Evolutionary conservation across 148 eudicot genomes (phyloP).

Genomic region (Mesembryanthemum crystallinum): DNA sequence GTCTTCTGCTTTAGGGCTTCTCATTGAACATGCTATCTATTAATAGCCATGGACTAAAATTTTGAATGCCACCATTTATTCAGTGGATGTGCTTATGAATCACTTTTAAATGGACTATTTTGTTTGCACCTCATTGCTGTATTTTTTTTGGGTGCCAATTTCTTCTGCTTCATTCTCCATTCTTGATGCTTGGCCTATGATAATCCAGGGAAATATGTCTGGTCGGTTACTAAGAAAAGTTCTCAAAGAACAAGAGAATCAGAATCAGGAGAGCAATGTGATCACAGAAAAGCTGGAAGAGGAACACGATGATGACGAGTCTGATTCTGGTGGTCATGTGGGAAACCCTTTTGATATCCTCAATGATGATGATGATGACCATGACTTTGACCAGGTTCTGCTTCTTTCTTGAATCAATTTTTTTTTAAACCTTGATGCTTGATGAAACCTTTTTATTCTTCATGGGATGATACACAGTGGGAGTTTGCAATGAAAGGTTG

Average conservation of each 20-base stretch:
- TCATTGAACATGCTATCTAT: too few species aligned
- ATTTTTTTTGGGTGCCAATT: background rate
- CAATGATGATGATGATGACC: conserved; percentile 32
- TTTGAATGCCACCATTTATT: background rate
- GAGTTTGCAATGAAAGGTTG: background rate
- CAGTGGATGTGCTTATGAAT: background rate
- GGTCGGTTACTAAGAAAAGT: conserved; percentile 46
- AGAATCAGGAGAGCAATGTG: conserved; percentile 16
- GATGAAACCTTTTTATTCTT: background rate
- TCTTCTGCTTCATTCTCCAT: background rate
- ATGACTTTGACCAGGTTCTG: conserved; percentile 35
- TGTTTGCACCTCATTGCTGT: background rate
- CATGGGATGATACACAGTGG: background rate
- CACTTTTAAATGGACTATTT: background rate
- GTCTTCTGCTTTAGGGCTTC: background rate
- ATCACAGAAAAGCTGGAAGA: conserved; percentile 26
- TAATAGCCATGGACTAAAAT: background rate
- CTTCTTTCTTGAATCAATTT: background rate
- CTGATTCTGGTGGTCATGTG: conserved; percentile 32
- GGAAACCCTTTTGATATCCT: conserved; percentile 45
- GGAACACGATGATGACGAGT: conserved; percentile 30
- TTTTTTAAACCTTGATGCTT: background rate
- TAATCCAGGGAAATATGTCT: conserved; percentile 36
- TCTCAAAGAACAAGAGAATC: conserved; percentile 40
- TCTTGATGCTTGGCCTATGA: background rate